These are phyloP conservation scores for Colletotrichum musae DNA, from an alignment of 2,329 filamentous ascomycete genomes.

Conservation along the genomic window DNA sequence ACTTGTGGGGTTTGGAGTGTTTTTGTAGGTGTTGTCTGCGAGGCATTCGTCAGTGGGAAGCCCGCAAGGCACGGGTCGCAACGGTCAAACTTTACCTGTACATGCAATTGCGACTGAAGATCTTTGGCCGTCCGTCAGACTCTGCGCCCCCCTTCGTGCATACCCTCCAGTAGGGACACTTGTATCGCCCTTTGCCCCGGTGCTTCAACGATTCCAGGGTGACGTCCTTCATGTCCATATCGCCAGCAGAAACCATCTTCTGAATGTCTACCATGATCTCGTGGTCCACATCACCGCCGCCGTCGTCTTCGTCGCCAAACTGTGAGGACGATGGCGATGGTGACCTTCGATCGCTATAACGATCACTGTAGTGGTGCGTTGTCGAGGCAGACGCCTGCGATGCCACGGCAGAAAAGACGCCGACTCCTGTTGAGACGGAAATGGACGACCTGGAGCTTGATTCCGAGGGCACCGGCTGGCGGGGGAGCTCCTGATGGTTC, in stretches of 20 bases:
- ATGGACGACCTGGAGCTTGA: conserved; percentile 40
- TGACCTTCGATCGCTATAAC: conserved; percentile 14
- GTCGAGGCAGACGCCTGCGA: conserved; percentile 25
- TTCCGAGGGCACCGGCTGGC: conserved; percentile 18
- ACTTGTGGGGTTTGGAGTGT: conserved; percentile 59
- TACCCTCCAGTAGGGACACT: conserved; percentile 52
- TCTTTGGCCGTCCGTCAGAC: conserved; percentile 53
- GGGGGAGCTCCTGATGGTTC: not conserved
- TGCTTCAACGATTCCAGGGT: conserved; percentile 57
- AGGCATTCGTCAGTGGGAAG: conserved; percentile 17
- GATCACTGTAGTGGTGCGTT: conserved; percentile 10
- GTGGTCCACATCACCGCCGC: conserved; percentile 10
- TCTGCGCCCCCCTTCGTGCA: conserved; percentile 60
- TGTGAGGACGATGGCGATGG: conserved; percentile 10
- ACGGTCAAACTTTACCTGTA: conserved; percentile 53
- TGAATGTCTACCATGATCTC: not conserved
- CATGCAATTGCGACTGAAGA: conserved; percentile 58
- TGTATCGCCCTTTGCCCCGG: conserved; percentile 56
- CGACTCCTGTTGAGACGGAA: conserved; percentile 25
- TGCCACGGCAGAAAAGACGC: conserved; percentile 19
- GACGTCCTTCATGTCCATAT: not conserved
- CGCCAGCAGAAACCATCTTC: not conserved
- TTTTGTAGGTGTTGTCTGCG: conserved; percentile 60
- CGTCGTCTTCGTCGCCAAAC: conserved; percentile 16
- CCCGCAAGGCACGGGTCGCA: not conserved